Conservation (phyloP, 1,139 yeast species). For the Taiozyma onychis region DNA sequence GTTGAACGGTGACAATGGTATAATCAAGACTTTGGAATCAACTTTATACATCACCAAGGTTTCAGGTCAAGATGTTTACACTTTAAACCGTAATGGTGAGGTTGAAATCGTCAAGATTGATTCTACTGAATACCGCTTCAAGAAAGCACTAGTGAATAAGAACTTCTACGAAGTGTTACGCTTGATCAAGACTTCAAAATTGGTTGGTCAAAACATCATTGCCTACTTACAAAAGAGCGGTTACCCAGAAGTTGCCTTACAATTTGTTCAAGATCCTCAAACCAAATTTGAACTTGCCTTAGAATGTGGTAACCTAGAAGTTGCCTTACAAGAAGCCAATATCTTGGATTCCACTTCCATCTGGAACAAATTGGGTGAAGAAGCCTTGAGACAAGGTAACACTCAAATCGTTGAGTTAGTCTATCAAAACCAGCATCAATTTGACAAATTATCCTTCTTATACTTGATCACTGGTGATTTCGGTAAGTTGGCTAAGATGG, state of each 20-base stretch:
- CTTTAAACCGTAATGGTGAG: slow-evolving; percentile 81
- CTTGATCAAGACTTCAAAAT: slow-evolving; percentile 78
- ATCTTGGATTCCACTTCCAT: slow-evolving; percentile 59
- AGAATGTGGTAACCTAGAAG: slow-evolving; percentile 83
- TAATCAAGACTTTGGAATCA: slow-evolving; percentile 85
- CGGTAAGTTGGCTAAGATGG: slow-evolving; percentile 75
- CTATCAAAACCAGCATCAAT: slow-evolving; percentile 79
- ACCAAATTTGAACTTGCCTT: slow-evolving; percentile 93
- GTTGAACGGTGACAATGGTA: slow-evolving; percentile 91
- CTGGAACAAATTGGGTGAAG: slow-evolving; percentile 83
- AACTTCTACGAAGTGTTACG: slow-evolving; percentile 91
- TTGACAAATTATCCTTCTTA: slow-evolving; percentile 85
- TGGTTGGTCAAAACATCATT: slow-evolving; percentile 96
- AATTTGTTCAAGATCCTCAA: slow-evolving; percentile 94
- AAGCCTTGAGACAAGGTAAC: slow-evolving; percentile 89
- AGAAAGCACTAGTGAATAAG: slow-evolving; percentile 83
- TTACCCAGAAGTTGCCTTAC: slow-evolving; percentile 90
- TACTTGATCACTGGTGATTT: slow-evolving; percentile 80
- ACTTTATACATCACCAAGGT: slow-evolving; percentile 83
- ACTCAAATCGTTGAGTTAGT: slow-evolving; percentile 79
- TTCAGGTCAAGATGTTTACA: slow-evolving; percentile 64
- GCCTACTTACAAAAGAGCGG: slow-evolving; percentile 94
- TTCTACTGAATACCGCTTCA: slow-evolving; percentile 96
- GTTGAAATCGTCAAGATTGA: slow-evolving; percentile 78
- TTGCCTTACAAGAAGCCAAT: slow-evolving; percentile 88